phyloP scores from a whole-genome alignment of 148 eudicot genomes.

The Chenopodium quinoa region DNA sequence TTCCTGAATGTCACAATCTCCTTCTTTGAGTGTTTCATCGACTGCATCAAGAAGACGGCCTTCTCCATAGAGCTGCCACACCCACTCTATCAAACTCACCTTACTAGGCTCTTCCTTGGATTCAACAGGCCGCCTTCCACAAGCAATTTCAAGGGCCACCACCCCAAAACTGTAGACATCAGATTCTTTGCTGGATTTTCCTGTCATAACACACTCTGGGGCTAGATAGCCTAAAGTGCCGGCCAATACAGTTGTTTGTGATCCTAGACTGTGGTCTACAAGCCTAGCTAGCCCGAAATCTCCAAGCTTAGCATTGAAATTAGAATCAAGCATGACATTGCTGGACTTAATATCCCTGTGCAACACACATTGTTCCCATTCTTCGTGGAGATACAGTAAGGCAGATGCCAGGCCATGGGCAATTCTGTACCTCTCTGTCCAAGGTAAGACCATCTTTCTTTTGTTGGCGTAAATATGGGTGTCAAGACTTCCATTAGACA shows the following conservation, averaged over 20 bases:
- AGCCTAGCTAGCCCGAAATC: constrained; percentile 63
- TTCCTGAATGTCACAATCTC: constrained; percentile 31
- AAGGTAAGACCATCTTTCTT: constrained; percentile 4
- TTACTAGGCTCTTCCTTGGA: neutral
- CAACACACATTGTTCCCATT: constrained; percentile 60
- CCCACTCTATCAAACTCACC: constrained; percentile 40
- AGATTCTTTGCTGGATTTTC: constrained; percentile 48
- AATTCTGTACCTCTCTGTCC: constrained; percentile 39
- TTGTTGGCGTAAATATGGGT: constrained; percentile 19
- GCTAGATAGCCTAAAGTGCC: constrained; percentile 57
- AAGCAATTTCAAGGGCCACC: constrained; percentile 46
- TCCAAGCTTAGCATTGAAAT: constrained; percentile 54
- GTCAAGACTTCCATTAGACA: constrained; percentile 39
- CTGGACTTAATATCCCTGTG: constrained; percentile 63
- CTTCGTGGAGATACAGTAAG: constrained; percentile 54
- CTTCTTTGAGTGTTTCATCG: constrained; percentile 32
- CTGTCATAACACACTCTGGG: constrained; percentile 38
- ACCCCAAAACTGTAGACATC: constrained; percentile 56
- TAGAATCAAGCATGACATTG: constrained; percentile 55
- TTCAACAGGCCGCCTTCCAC: constrained; percentile 41
- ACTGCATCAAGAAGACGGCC: constrained; percentile 30
- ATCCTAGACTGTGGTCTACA: constrained; percentile 43
- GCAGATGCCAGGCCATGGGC: constrained; percentile 51
- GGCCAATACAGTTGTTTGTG: constrained; percentile 40
- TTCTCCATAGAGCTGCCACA: constrained; percentile 45